Evolutionary conservation across 164 flowering plant species (phyloP).

Genomic region (Stephania japonica): DNA sequence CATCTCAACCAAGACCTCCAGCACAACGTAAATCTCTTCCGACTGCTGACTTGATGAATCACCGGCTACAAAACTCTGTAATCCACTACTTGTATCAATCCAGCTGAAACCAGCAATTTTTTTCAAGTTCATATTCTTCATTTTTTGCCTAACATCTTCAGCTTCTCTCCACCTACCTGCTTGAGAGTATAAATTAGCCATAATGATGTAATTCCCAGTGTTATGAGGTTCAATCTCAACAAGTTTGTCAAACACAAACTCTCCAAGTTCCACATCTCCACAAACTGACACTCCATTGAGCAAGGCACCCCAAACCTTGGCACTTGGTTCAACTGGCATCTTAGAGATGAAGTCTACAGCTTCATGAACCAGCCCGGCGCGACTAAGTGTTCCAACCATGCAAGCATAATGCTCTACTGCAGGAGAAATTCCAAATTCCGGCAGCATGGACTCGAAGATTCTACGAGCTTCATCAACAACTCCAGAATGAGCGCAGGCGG

Average conservation of each 20-base stretch:
- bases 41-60: constrained; percentile 32
- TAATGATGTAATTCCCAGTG: constrained; percentile 54
- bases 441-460: constrained; percentile 46
- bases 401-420: constrained; percentile 78
- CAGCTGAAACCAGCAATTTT: constrained; percentile 71
- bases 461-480: constrained; percentile 47
- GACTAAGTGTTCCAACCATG: constrained; percentile 65
- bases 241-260: constrained; percentile 44
- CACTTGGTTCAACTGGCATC: constrained; percentile 68
- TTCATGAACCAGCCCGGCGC: constrained; percentile 65
- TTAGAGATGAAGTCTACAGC: constrained; percentile 51
- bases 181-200: constrained; percentile 77
- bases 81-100: constrained; percentile 46
- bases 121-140: constrained; percentile 51
- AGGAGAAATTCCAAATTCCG: constrained; percentile 46
- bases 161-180: constrained; percentile 84
- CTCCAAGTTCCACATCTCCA: constrained; percentile 62
- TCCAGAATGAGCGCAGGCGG: constrained; percentile 84
- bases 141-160: constrained; percentile 47
- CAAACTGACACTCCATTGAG: constrained; percentile 62
- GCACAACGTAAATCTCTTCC: constrained; percentile 28
- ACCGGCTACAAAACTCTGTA: constrained; percentile 33
- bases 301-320: constrained; percentile 79
- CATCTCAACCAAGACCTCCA: constrained; percentile 33
- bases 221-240: constrained; percentile 74